Conservation (phyloP, 441 rosid species). For the Lepidium campestre region DNA sequence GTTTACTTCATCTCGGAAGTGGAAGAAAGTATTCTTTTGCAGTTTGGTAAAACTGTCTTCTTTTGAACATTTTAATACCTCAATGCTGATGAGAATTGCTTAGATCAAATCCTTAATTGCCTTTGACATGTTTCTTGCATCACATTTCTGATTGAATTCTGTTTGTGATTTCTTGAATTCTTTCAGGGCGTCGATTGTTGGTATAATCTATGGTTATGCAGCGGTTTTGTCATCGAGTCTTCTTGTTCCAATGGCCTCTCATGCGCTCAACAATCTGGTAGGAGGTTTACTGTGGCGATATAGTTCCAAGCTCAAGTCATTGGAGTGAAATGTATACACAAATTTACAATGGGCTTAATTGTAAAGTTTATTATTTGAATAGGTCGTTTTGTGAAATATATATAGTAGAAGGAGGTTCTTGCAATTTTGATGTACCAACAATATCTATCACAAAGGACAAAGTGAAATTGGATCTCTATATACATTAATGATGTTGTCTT, state of each 20-base stretch:
- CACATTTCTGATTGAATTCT: not conserved
- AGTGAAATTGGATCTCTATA: not conserved
- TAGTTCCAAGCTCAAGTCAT: slow-evolving; percentile 34
- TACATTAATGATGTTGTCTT: not conserved
- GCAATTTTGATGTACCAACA: not conserved
- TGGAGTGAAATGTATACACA: slow-evolving; percentile 11
- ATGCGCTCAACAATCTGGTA: slow-evolving; percentile 68
- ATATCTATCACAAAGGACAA: not conserved
- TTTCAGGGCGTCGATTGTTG: slow-evolving; percentile 85
- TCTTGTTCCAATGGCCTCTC: slow-evolving; percentile 73
- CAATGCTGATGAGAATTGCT: not conserved
- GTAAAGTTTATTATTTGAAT: not conserved
- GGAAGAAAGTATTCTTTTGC: slow-evolving; percentile 88
- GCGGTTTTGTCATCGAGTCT: slow-evolving; percentile 58
- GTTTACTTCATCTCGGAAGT: slow-evolving; percentile 71
- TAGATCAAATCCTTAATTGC: not conserved
- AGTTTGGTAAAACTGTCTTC: slow-evolving; percentile 47
- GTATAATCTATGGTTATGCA: slow-evolving; percentile 68
- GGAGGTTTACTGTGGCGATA: slow-evolving; percentile 72
- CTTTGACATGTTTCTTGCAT: not conserved
- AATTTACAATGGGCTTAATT: not conserved
- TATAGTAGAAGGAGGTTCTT: not conserved
- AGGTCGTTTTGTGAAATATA: not conserved
- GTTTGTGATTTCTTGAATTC: not conserved
- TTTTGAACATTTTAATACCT: not conserved